Conservation (phyloP, 2,329 filamentous ascomycete genomes). For the Aspergillus sergii region DNA sequence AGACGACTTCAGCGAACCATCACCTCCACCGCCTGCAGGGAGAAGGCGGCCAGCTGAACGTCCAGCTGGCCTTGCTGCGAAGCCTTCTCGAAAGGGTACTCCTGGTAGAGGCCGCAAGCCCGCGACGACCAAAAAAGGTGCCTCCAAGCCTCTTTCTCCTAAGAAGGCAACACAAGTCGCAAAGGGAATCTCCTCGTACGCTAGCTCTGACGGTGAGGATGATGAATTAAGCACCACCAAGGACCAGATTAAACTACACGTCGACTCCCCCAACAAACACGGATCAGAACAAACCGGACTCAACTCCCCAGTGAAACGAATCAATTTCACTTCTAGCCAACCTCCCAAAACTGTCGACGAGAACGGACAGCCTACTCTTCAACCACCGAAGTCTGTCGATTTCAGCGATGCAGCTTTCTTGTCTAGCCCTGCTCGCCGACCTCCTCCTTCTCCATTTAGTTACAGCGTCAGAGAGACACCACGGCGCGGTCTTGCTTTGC, state of each 20-base stretch:
- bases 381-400: slow-evolving; percentile 31
- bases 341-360: slow-evolving; percentile 32
- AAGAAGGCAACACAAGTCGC: slow-evolving; percentile 53
- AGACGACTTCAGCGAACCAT: slow-evolving; percentile 38
- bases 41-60: slow-evolving; percentile 27
- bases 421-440: slow-evolving; percentile 48
- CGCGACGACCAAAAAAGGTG: slow-evolving; percentile 33
- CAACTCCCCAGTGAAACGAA: slow-evolving; percentile 37
- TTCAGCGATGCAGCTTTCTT: slow-evolving; percentile 39
- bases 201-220: slow-evolving; percentile 44
- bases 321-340: slow-evolving; percentile 34
- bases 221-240: slow-evolving; percentile 46
- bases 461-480: slow-evolving; percentile 46
- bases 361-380: slow-evolving; percentile 34
- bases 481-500: slow-evolving; percentile 33
- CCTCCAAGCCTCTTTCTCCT: slow-evolving; percentile 46
- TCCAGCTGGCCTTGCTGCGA: slow-evolving; percentile 45
- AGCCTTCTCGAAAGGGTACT: slow-evolving; percentile 48
- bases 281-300: slow-evolving; percentile 30
- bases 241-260: slow-evolving; percentile 34
- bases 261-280: slow-evolving; percentile 39
- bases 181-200: slow-evolving; percentile 41
- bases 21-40: slow-evolving; percentile 24
- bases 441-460: slow-evolving; percentile 48
- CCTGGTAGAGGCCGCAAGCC: slow-evolving; percentile 35